Conservation (phyloP, 257 asterid species). For the Gentiana straminea region DNA sequence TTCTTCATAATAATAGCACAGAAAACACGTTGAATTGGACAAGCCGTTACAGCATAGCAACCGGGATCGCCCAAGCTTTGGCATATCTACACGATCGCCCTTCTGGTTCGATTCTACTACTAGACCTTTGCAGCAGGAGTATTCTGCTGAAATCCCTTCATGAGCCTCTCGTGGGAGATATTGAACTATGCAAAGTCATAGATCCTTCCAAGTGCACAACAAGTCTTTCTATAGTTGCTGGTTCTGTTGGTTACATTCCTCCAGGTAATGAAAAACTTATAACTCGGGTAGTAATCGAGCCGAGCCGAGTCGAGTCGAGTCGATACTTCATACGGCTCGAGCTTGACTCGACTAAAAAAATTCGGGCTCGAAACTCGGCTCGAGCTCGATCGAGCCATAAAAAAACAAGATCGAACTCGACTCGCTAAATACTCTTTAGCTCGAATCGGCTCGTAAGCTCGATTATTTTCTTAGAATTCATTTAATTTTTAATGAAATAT, state of each 20-base stretch:
- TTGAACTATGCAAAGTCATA: slow-evolving; percentile 75
- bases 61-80: slow-evolving; percentile 79
- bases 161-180: slow-evolving; percentile 79
- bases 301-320: no score
- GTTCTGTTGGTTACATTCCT: slow-evolving; percentile 80
- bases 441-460: no score
- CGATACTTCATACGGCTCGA: no score
- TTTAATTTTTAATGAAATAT: no score
- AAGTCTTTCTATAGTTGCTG: slow-evolving; percentile 82
- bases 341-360: no score
- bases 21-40: slow-evolving; percentile 52
- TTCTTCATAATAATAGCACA: slow-evolving; percentile 35
- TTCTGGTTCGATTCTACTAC: slow-evolving; percentile 58
- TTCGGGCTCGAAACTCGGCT: no score
- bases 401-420: no score
- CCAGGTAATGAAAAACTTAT: slow-evolving; percentile 42
- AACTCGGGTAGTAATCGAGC: no score
- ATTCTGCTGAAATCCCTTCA: slow-evolving; percentile 55
- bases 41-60: slow-evolving; percentile 75
- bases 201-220: slow-evolving; percentile 78
- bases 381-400: no score
- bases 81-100: slow-evolving; percentile 63
- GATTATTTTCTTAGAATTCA: no score
- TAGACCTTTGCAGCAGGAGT: slow-evolving; percentile 69
- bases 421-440: no score